A percentile compares a stretch with the other conserved stretches of the same genome.
These are phyloP conservation scores for Boechera divaricarpa DNA, from an alignment of 345 rosid species.

Conservation along the genomic window DNA sequence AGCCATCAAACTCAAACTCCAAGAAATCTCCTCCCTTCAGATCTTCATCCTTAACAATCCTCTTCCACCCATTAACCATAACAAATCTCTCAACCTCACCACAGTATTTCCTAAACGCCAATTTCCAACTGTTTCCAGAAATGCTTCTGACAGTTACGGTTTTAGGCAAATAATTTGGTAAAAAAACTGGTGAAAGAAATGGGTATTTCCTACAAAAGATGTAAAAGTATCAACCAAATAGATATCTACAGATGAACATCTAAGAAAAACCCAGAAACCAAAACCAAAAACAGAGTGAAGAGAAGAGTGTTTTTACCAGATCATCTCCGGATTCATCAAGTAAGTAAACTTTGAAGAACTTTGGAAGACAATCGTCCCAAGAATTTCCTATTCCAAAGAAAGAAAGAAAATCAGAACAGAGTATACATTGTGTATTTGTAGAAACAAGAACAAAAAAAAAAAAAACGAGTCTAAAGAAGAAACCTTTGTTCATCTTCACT, in stretches of 20 bases:
- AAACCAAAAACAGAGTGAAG: no score
- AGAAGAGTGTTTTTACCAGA: no score
- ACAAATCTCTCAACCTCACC: neutral
- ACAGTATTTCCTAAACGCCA: neutral
- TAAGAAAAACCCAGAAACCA: neutral
- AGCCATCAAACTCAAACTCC: conserved; percentile 32
- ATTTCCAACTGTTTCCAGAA: neutral
- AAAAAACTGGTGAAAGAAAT: neutral
- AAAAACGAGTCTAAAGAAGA: neutral
- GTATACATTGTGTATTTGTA: neutral
- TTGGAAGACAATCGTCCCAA: no score
- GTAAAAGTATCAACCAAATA: neutral
- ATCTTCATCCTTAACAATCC: no score
- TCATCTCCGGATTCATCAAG: no score
- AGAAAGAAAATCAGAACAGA: neutral
- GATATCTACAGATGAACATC: neutral
- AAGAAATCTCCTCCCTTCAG: conserved; percentile 22
- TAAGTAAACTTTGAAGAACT: no score
- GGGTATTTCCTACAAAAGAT: neutral
- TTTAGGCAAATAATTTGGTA: neutral
- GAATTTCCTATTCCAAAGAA: no score
- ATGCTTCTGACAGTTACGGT: neutral
- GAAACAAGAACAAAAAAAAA: neutral
- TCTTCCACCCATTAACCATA: neutral
- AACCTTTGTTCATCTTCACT: conserved; percentile 37